Percentiles rank a stretch among this genome's conserved stretches.
phyloP scores from a whole-genome alignment of 768 basidiomycete species.

The Xerocomus spinulosus region DNA sequence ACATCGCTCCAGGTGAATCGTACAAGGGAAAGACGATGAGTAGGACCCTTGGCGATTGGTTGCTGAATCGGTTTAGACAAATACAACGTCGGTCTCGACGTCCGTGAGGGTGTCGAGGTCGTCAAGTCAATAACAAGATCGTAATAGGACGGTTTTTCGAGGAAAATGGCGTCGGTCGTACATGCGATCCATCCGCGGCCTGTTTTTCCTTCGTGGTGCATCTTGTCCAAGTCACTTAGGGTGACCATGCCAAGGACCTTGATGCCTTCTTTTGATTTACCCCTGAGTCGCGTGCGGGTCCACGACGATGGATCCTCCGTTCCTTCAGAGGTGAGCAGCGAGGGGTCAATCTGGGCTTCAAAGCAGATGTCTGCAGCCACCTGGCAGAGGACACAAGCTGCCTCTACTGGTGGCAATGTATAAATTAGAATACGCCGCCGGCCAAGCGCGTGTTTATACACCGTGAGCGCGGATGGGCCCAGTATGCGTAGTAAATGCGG shows the following conservation, averaged over 20 bases:
- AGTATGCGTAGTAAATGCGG: slow-evolving; percentile 72
- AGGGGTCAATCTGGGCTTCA: slow-evolving; percentile 36
- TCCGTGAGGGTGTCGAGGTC: slow-evolving; percentile 55
- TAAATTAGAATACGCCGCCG: slow-evolving; percentile 75
- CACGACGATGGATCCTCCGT: slow-evolving; percentile 28
- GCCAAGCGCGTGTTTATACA: slow-evolving; percentile 76
- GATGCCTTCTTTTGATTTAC: slow-evolving; percentile 48
- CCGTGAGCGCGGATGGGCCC: slow-evolving; percentile 71
- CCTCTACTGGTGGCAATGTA: slow-evolving; percentile 74
- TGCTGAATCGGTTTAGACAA: slow-evolving; percentile 47
- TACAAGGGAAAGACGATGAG: slow-evolving; percentile 55
- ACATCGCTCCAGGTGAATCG: slow-evolving; percentile 85
- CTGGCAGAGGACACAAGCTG: slow-evolving; percentile 65
- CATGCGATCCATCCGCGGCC: slow-evolving; percentile 84
- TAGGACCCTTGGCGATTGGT: slow-evolving; percentile 35
- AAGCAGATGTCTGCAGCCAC: slow-evolving; percentile 62
- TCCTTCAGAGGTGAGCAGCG: slow-evolving; percentile 18
- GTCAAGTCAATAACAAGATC: slow-evolving; percentile 80
- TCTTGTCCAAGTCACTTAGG: slow-evolving; percentile 61
- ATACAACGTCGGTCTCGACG: slow-evolving; percentile 63
- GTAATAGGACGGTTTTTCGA: slow-evolving; percentile 75
- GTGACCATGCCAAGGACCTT: slow-evolving; percentile 79
- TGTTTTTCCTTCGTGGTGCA: slow-evolving; percentile 50
- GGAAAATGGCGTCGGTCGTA: slow-evolving; percentile 80
- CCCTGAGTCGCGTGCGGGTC: slow-evolving; percentile 30